Conservation (phyloP, 208 protist species). For the Leishmania arabica region DNA sequence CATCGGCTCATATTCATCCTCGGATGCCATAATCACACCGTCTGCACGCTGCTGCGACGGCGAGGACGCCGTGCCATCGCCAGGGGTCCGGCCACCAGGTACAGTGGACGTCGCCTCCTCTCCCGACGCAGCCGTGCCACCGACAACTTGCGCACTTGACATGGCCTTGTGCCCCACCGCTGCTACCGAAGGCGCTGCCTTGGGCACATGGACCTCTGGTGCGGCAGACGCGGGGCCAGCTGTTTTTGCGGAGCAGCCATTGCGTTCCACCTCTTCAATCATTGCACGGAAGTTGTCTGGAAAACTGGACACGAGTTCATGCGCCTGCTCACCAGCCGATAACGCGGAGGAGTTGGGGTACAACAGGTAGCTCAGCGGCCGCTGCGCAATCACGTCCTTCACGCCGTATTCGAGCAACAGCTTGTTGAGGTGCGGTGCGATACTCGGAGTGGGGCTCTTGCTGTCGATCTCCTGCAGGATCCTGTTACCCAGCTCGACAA, state of each 20-base stretch:
- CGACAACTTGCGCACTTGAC: neutral
- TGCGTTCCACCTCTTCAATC: constrained; percentile 82
- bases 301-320: constrained; percentile 79
- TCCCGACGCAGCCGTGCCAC: neutral
- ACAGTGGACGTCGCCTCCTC: neutral
- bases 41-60: neutral
- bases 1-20: constrained; percentile 64
- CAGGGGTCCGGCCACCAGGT: too few relatives aligned
- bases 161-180: neutral
- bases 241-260: constrained; percentile 52
- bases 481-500: constrained; percentile 84
- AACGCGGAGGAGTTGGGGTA: constrained; percentile 64
- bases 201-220: too few relatives aligned
- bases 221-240: neutral
- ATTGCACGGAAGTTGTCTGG: constrained; percentile 79
- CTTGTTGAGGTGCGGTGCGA: constrained; percentile 80
- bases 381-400: constrained; percentile 82
- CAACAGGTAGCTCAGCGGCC: constrained; percentile 83
- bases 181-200: neutral
- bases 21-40: constrained; percentile 55
- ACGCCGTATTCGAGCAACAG: constrained; percentile 72
- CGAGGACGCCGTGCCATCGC: neutral
- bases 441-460: constrained; percentile 87
- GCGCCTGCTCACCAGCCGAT: constrained; percentile 52
- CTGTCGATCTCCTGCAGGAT: constrained; percentile 81